Base-by-base conservation (phyloP, 2,329 filamentous ascomycete species). In the Clarireedia hainanense region DNA sequence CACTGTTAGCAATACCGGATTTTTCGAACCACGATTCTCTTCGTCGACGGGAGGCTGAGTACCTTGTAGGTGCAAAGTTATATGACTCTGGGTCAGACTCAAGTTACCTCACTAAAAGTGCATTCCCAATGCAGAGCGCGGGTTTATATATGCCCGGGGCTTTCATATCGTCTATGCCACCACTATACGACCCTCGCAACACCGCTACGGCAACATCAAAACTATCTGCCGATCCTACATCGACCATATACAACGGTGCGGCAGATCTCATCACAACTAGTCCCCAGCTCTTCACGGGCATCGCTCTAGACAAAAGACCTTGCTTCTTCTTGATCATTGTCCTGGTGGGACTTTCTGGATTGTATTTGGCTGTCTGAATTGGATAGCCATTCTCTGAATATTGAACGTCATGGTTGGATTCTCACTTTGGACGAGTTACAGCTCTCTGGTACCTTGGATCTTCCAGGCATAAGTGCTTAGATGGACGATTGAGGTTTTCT, bases 21-120 rank as follows among this genome's bases (percentile, higher is more conserved):
- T 57, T 67, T 45, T 60, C 65, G 6, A 63, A 67, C 34, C 65
- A 66, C 17, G 66, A 68, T 53, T 51, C 48, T 47, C 63, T 70
- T 30, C 64, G 64, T 15, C 60, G 64, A 48, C 61, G 68, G 52
- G 65, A 68, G 53, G 61, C 56, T 36, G 63, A 65, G 48, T 65
- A 66, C 48, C 60, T 62, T 17, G 59, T 48, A 23, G 65, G 66
- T 4, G 47, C 26, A 3, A 62, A 58, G 17, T 7, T 60, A 17
- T 57, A 57, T 40, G 58, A 54, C 10, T 64, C 61, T n/a, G 63
- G 58, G 34, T 60, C 65, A 49, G 60, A 49, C 6, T 47, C 39
- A 15, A 55, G 42, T 42, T 65, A 53, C 56, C 57, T 60, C n/a
- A 64, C 57, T 30, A 55, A 60, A 46, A 64, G 62, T 47, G 50